Base-by-base conservation (phyloP, 495 filamentous ascomycete species). In the Elaphomyces granulatus region DNA sequence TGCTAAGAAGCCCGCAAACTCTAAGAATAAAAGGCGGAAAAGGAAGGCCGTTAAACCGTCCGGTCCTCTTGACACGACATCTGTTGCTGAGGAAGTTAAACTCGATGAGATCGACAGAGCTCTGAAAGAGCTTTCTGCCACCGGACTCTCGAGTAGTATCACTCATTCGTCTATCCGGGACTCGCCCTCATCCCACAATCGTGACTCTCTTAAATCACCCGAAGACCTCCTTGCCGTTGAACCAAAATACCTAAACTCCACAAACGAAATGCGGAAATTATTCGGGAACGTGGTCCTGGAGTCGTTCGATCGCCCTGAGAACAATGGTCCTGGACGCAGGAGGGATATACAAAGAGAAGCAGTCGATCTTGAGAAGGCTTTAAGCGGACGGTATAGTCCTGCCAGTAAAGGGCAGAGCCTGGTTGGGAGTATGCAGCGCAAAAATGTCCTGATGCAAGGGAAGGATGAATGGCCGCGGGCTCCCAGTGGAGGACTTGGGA, bases 211-310 rank as follows among this genome's bases (percentile, higher is more conserved):
- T 1, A 64, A 59, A 42, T 60, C 52, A 1, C 59, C 58, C n/a
- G 51, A 56, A 32, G 56, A 74, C n/a, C 61, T 93, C 20, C 61
- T 96, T 1, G 63, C 71, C 8, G 72, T 95, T 40, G 86, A 90
- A 34, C 72, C 81, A 1, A 72, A 79, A 44, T 74, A 82, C 45
- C 72, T 99, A 8, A 93, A 92, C 52, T 81, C 81, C 10, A 68
- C 73, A 4, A 92, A 94, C 47, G 90, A 99, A 59, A 95, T 99
- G 87, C 80, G 83, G 32, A 77, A 75, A 44, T 60, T 99, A 2
- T 99, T 99, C 59, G 90, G 90, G 0, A 78, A 78, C 40, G 74
- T 80, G 19, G 81, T 81, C 8, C 61, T 90, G 40, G 74, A 83
- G 34, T 70, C 71, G 14, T 73, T 75, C 12, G 64, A 72, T 19